Conservation (phyloP, 2,329 filamentous ascomycete species). For the Chrysoporthe cubensis region DNA sequence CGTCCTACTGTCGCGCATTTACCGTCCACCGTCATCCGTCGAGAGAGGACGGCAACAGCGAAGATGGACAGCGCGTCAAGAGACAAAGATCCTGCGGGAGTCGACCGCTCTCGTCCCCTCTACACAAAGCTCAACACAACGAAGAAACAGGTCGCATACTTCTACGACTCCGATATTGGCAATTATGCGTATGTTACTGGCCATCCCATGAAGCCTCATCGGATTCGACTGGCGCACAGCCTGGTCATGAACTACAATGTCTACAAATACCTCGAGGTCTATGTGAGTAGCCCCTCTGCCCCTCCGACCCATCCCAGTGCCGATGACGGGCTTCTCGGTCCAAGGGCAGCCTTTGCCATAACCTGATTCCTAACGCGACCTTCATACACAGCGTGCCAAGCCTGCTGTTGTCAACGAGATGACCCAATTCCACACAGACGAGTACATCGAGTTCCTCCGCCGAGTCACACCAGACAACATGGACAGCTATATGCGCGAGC, state of each 20-base stretch:
- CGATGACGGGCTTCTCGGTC: constrained; percentile 28
- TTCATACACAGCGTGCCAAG: constrained; percentile 68
- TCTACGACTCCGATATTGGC: constrained; percentile 97
- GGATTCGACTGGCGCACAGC: constrained; percentile 91
- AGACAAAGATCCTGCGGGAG: constrained; percentile 39
- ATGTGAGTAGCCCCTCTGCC: constrained; percentile 67
- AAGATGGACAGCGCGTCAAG: constrained; percentile 18
- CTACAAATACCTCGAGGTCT: constrained; percentile 96
- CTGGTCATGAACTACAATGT: constrained; percentile 95
- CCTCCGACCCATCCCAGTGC: constrained; percentile 36
- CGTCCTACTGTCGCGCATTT: background rate
- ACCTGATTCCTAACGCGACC: constrained; percentile 38
- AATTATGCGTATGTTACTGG: constrained; percentile 97
- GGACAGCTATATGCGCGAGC: constrained; percentile 89
- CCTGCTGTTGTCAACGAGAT: constrained; percentile 88
- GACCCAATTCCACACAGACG: constrained; percentile 89
- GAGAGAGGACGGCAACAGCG: background rate
- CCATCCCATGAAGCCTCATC: constrained; percentile 99
- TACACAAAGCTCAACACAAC: constrained; percentile 48
- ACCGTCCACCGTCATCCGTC: background rate
- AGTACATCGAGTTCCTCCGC: constrained; percentile 93
- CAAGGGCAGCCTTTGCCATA: constrained; percentile 35
- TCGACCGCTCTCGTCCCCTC: constrained; percentile 50
- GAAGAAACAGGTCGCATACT: constrained; percentile 89
- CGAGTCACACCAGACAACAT: constrained; percentile 99